These are phyloP conservation scores for Puccinia triticina DNA, from an alignment of 1,284 basidiomycete genomes.

Conservation along the genomic window DNA sequence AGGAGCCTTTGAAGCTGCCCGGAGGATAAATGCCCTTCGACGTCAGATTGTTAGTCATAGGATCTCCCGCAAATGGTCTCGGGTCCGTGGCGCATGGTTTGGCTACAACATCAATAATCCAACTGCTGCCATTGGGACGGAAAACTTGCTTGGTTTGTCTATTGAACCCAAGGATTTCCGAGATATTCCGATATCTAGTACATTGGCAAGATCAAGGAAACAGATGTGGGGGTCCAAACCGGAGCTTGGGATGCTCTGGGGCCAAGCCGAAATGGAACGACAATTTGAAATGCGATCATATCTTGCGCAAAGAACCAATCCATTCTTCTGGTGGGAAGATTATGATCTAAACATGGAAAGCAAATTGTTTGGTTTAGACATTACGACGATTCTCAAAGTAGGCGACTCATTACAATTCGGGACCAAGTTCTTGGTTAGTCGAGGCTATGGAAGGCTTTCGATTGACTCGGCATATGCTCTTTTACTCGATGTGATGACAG, in stretches of 20 bases:
- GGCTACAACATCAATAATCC: background rate
- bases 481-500: background rate
- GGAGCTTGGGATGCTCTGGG: background rate
- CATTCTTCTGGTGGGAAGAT: background rate
- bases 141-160: background rate
- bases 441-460: background rate
- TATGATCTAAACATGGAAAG: background rate
- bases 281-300: background rate
- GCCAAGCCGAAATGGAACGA: background rate
- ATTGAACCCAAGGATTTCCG: background rate
- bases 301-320: background rate
- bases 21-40: background rate
- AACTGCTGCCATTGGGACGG: background rate
- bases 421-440: background rate
- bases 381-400: background rate
- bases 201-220: background rate
- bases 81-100: background rate
- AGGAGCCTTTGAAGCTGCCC: background rate
- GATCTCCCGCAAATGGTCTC: background rate
- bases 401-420: conserved; percentile 14
- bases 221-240: background rate
- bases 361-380: background rate
- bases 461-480: conserved; percentile 2
- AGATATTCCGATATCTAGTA: background rate
- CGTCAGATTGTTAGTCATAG: background rate